Evolutionary conservation across 192 early-diverging fungal genomes (phyloP).

Genomic region (Coemansia sp.): DNA sequence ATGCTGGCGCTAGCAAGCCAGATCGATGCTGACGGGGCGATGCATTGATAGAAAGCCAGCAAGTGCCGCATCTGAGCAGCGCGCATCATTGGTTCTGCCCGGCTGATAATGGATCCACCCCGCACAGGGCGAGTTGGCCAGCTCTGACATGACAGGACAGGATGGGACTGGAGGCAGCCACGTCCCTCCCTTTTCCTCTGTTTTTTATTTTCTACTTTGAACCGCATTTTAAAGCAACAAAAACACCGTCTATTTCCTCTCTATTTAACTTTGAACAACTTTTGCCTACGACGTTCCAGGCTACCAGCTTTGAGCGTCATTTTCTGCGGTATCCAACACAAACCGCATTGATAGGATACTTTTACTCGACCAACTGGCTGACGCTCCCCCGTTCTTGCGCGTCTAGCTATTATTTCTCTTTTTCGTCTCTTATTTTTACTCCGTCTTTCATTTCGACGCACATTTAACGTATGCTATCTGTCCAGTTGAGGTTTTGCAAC

Average conservation of each 20-base stretch:
- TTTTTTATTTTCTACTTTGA: background rate
- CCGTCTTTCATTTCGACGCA: background rate
- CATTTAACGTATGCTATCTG: constrained; percentile 6
- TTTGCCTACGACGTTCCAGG: background rate
- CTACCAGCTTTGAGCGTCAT: background rate
- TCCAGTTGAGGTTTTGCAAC: background rate
- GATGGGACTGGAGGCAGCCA: too few species aligned
- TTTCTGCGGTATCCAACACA: background rate
- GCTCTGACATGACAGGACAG: too few species aligned
- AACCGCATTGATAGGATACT: too few species aligned
- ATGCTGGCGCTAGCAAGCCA: background rate
- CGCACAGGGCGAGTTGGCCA: background rate
- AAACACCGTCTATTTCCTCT: constrained; percentile 2
- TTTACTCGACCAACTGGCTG: too few species aligned
- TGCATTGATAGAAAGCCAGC: background rate
- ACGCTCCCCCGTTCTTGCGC: too few species aligned
- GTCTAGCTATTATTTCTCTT: background rate
- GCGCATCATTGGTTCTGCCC: background rate
- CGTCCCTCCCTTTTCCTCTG: background rate
- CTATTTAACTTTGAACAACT: background rate
- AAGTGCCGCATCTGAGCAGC: too few species aligned
- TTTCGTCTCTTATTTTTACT: background rate
- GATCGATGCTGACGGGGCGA: background rate
- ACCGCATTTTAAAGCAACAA: background rate
- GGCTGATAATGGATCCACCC: background rate